Conservation (phyloP, 1,284 basidiomycete species). For the Ganoderma boninense region DNA sequence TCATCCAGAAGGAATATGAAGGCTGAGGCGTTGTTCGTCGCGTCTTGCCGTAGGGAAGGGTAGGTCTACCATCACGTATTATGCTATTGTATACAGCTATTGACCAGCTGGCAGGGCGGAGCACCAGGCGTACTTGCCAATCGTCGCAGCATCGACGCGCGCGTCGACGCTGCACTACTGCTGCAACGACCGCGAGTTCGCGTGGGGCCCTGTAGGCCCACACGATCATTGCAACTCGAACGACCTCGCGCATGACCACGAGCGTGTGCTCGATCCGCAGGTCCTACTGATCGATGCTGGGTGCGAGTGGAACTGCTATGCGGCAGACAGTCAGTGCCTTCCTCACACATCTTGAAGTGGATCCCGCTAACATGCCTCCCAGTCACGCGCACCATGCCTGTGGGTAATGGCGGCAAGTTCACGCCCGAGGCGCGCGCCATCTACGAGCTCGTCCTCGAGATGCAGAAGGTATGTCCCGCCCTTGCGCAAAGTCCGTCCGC, state of each 20-base stretch:
- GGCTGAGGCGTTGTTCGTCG: constrained; percentile 91
- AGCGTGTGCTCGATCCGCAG: constrained; percentile 68
- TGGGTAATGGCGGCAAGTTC: constrained; percentile 91
- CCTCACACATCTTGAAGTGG: background rate
- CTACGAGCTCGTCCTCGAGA: constrained; percentile 85
- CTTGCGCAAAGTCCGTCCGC: background rate
- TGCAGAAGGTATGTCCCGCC: constrained; percentile 75
- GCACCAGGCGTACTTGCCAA: constrained; percentile 92
- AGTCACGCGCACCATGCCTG: constrained; percentile 85
- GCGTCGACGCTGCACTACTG: constrained; percentile 93
- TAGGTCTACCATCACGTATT: constrained; percentile 44
- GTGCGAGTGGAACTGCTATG: constrained; percentile 88
- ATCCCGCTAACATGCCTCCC: background rate
- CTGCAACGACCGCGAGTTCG: constrained; percentile 82
- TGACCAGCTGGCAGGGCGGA: constrained; percentile 60
- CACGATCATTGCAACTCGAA: constrained; percentile 64
- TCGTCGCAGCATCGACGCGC: constrained; percentile 84
- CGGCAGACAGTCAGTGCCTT: constrained; percentile 67
- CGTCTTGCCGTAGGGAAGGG: constrained; percentile 87
- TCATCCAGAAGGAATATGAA: constrained; percentile 91
- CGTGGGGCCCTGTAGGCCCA: constrained; percentile 74
- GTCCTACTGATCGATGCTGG: constrained; percentile 92
- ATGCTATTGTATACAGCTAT: too few relatives aligned
- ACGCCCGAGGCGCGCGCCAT: constrained; percentile 81
- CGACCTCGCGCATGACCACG: constrained; percentile 50